These are phyloP conservation scores for Phialemoniopsis sp. DNA, from an alignment of 2,329 filamentous ascomycete species.

Conservation along the genomic window DNA sequence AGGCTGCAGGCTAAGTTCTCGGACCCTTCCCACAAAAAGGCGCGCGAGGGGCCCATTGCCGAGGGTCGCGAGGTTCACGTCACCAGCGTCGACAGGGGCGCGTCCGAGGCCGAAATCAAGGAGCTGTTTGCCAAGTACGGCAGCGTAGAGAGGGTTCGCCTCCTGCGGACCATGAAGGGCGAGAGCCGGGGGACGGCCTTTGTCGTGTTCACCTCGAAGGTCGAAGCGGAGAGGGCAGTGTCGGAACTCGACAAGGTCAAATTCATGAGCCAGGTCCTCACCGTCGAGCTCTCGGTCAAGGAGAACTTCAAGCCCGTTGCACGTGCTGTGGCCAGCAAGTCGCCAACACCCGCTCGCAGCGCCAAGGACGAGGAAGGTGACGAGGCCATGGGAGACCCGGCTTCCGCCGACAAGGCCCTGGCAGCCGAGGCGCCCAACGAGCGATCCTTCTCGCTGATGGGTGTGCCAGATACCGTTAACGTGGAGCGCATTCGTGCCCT, in stretches of 20 bases:
- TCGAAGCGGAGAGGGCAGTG: constrained; percentile 63
- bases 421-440: constrained; percentile 10
- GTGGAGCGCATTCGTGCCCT: constrained; percentile 75
- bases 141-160: constrained; percentile 65
- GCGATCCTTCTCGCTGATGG: constrained; percentile 71
- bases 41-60: constrained; percentile 73
- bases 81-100: constrained; percentile 59
- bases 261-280: constrained; percentile 62
- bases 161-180: constrained; percentile 65
- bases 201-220: constrained; percentile 68
- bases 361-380: constrained; percentile 27
- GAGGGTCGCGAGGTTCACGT: constrained; percentile 86
- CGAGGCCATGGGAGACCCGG: constrained; percentile 26
- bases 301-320: constrained; percentile 53
- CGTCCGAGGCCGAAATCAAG: constrained; percentile 64
- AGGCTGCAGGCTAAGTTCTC: constrained; percentile 78
- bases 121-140: constrained; percentile 74
- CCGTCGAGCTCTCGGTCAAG: constrained; percentile 57
- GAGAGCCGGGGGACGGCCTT: constrained; percentile 76
- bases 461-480: constrained; percentile 88
- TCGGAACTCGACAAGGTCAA: constrained; percentile 67
- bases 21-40: constrained; percentile 73
- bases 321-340: constrained; percentile 26
- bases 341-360: constrained; percentile 15
- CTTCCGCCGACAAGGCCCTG: constrained; percentile 19